A percentile compares a stretch with the other conserved stretches of the same genome.
Conservation (phyloP, 306 rosid genomes). For the Rosa lucieae region DNA sequence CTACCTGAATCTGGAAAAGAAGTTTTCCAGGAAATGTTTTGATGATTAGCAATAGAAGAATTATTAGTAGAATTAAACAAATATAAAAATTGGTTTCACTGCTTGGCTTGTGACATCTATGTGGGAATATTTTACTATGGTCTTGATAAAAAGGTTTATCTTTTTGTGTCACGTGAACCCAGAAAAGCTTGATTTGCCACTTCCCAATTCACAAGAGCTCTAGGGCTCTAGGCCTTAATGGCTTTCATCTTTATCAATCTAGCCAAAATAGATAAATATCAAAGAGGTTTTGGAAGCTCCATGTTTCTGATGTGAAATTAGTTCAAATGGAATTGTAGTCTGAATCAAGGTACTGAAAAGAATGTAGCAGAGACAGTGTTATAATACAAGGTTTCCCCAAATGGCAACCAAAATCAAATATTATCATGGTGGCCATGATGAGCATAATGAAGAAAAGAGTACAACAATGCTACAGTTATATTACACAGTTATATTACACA, state of each 20-base stretch:
- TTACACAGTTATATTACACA: background rate
- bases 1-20: conserved; percentile 13
- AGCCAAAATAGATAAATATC: background rate
- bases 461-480: background rate
- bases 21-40: background rate
- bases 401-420: conserved; percentile 16
- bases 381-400: background rate
- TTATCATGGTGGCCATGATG: background rate
- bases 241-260: background rate
- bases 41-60: background rate
- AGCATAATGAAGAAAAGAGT: background rate
- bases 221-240: background rate
- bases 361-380: background rate
- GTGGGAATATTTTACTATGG: background rate
- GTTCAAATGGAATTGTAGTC: background rate
- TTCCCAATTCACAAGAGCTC: background rate
- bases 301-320: background rate
- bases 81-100: background rate
- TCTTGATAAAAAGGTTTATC: background rate
- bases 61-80: background rate
- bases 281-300: background rate
- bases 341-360: background rate
- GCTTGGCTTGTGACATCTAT: conserved; percentile 12
- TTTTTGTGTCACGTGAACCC: conserved; percentile 34
- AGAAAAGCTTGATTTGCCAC: background rate